These are phyloP conservation scores for Vigna unguiculata DNA, from an alignment of 306 rosid species.

Conservation along the genomic window DNA sequence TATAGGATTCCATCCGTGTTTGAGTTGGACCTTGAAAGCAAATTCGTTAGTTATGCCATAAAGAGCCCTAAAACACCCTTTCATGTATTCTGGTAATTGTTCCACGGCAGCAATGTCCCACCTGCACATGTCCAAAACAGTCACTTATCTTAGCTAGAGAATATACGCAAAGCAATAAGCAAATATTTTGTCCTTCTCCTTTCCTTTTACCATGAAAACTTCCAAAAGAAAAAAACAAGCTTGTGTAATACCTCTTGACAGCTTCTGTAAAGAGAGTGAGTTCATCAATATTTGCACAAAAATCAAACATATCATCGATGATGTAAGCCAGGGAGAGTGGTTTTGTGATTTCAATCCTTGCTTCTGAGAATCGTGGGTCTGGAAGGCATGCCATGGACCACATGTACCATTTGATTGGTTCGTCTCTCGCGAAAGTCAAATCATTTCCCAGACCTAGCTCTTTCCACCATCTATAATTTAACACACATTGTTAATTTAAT, in stretches of 20 bases:
- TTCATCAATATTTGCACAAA: slow-evolving; percentile 52
- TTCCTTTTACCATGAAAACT: background rate
- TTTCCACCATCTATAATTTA: slow-evolving; percentile 66
- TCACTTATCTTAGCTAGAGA: too few species aligned
- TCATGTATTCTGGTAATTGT: slow-evolving; percentile 49
- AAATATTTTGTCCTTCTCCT: background rate
- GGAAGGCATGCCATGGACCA: slow-evolving; percentile 62
- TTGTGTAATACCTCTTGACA: slow-evolving; percentile 51
- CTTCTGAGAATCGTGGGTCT: slow-evolving; percentile 53
- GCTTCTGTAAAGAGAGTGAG: slow-evolving; percentile 61
- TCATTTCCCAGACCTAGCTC: slow-evolving; percentile 53
- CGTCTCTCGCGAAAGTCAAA: slow-evolving; percentile 54
- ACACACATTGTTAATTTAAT: background rate
- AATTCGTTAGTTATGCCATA: slow-evolving; percentile 44
- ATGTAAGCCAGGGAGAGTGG: slow-evolving; percentile 60
- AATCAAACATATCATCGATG: slow-evolving; percentile 69
- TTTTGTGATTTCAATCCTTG: slow-evolving; percentile 65
- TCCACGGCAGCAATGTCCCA: slow-evolving; percentile 43
- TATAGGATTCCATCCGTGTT: slow-evolving; percentile 52
- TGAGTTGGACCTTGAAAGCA: slow-evolving; percentile 31
- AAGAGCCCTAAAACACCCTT: slow-evolving; percentile 45
- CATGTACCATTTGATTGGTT: slow-evolving; percentile 70
- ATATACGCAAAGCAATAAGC: too few species aligned
- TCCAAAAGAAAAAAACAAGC: too few species aligned
- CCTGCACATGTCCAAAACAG: background rate